phyloP scores from a whole-genome alignment of 441 rosid species.

The Euphorbia corollata region DNA sequence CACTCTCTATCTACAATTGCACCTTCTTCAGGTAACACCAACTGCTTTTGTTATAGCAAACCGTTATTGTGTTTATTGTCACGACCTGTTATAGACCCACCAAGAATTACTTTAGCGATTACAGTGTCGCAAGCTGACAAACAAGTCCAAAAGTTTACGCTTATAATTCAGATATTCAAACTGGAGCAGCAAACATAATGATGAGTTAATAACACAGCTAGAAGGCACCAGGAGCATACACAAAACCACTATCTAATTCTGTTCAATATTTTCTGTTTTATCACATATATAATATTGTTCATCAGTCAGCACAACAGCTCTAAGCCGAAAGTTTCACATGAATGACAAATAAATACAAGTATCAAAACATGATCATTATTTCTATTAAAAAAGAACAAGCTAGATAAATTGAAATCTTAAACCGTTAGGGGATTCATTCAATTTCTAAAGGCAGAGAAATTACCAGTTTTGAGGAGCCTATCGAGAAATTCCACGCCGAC shows the following conservation, averaged over 20 bases:
- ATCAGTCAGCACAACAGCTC: too few relatives aligned
- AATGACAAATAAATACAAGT: background rate
- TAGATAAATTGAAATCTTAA: too few relatives aligned
- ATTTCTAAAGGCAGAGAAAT: background rate
- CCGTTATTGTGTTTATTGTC: slow-evolving; percentile 97
- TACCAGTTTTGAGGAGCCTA: slow-evolving; percentile 73
- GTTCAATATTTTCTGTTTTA: background rate
- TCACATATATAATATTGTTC: too few relatives aligned
- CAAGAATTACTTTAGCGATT: slow-evolving; percentile 2
- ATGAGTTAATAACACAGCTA: slow-evolving; percentile 1
- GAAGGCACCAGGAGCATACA: slow-evolving; percentile 3
- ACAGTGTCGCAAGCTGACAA: background rate
- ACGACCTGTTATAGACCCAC: slow-evolving; percentile 49
- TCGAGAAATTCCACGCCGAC: slow-evolving; percentile 63
- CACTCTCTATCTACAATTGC: slow-evolving; percentile 90
- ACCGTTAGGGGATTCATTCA: background rate
- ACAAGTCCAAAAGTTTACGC: background rate
- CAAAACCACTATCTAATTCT: background rate
- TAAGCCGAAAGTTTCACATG: too few relatives aligned
- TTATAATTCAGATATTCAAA: slow-evolving; percentile 1
- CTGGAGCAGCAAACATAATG: background rate
- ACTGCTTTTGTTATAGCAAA: slow-evolving; percentile 96
- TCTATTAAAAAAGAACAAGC: background rate
- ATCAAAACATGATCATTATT: background rate
- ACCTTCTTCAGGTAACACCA: slow-evolving; percentile 95